Conservation (phyloP, 2,329 filamentous ascomycete genomes). For the Colletotrichum sp. region DNA sequence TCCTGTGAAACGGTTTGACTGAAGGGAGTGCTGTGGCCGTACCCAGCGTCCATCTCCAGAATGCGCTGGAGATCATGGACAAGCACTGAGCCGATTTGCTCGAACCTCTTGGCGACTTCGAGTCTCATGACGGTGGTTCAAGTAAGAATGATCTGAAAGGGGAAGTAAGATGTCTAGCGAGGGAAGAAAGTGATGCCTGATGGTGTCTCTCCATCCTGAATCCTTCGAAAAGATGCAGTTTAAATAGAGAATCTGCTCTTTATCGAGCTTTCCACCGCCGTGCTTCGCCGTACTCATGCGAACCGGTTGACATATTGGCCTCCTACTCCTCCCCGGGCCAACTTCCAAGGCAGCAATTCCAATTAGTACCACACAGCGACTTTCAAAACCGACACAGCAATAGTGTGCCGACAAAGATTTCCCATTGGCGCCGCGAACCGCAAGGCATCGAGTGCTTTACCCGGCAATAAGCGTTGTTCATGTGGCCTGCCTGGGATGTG, state of each 20-base stretch:
- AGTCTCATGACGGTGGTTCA: not conserved
- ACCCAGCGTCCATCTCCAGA: constrained; percentile 1
- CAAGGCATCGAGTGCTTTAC: not conserved
- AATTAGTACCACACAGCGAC: not conserved
- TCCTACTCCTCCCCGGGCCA: not conserved
- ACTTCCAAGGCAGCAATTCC: not conserved
- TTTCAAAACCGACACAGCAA: not conserved
- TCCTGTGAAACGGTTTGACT: not conserved
- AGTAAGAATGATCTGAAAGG: not conserved
- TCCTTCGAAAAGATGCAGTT: not conserved
- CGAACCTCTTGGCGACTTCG: not conserved
- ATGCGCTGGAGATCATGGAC: not conserved
- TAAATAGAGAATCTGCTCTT: not conserved
- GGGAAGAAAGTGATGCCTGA: not conserved
- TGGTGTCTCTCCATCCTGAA: not conserved
- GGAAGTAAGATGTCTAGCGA: not conserved
- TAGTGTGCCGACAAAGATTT: not conserved
- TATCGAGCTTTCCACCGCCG: not conserved
- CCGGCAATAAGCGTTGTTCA: not conserved
- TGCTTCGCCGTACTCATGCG: not conserved
- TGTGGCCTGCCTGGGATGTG: not conserved
- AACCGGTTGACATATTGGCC: not conserved
- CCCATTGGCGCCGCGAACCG: not conserved
- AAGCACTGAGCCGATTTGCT: not conserved
- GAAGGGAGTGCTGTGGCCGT: not conserved